A percentile compares a stretch with the other conserved stretches of the same genome.
phyloP scores from a whole-genome alignment of 257 asterid species.

The Penstemon barbatus region DNA sequence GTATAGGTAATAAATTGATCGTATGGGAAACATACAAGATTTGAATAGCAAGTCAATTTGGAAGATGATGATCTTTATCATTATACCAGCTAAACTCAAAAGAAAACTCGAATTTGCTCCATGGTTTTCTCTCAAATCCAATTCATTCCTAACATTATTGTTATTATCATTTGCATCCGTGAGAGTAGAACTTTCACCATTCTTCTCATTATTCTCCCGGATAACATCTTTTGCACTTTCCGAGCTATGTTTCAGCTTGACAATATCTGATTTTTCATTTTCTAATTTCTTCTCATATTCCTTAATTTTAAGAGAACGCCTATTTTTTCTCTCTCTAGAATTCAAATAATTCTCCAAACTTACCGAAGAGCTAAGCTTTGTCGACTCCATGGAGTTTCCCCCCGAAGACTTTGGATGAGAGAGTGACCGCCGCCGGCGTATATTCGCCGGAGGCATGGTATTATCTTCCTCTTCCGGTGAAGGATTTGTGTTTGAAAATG shows the following conservation, averaged over 20 bases:
- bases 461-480: slow-evolving; percentile 33
- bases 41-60: slow-evolving; percentile 53
- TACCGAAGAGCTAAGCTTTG: slow-evolving; percentile 33
- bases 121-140: slow-evolving; percentile 38
- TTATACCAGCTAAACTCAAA: slow-evolving; percentile 41
- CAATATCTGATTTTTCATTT: slow-evolving; percentile 19
- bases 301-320: slow-evolving; percentile 32
- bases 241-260: slow-evolving; percentile 29
- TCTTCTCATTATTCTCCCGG: slow-evolving; percentile 31
- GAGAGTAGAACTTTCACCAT: slow-evolving; percentile 34
- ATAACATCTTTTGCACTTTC: slow-evolving; percentile 24
- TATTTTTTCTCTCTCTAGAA: slow-evolving; percentile 28
- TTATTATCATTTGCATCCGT: slow-evolving; percentile 30
- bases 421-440: slow-evolving; percentile 45
- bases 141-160: slow-evolving; percentile 31
- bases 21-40: slow-evolving; percentile 44
- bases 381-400: slow-evolving; percentile 28
- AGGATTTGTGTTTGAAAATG: slow-evolving; percentile 28
- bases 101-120: slow-evolving; percentile 43
- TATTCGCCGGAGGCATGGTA: slow-evolving; percentile 30
- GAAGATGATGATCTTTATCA: slow-evolving; percentile 55
- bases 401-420: slow-evolving; percentile 24
- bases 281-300: slow-evolving; percentile 32
- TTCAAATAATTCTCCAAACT: slow-evolving; percentile 33
- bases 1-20: slow-evolving; percentile 49